Base-by-base conservation (phyloP, 495 filamentous ascomycete genomes). In the Alectoria sarmentosa region DNA sequence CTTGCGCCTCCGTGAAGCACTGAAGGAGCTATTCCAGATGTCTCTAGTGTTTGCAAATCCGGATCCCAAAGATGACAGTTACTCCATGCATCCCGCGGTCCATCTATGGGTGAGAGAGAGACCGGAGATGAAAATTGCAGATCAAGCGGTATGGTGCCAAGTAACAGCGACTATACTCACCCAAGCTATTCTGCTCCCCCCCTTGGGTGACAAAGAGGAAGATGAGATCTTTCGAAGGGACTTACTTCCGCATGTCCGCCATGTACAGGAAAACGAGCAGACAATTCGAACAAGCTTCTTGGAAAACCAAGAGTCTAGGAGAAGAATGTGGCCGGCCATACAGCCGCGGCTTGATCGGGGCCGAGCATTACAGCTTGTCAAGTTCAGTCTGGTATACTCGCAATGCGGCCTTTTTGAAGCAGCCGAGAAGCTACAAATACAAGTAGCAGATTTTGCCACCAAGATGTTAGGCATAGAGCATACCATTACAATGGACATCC, bases 71-170 rank as follows among this genome's bases (percentile, higher is more conserved):
- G 59, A 61, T 70, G 69, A 75, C 41, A 72, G 69, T 48, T 78
- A 77, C 56, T 76, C 69, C 14, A 77, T 80, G 71, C 77, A 79
- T 69, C 74, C 74, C 28, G 52, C 76, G 10, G 71, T 78, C 4
- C 76, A 80, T 48, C 65, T 52, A n/a, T 80, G 76, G 76, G 75
- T 69, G 1, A 66, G 76, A 39, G 69, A 78, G 42, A 61, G 76
- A 55, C 71, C 75, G 11, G 57, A 68, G 26, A 75, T 76, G 71
- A 67, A 60, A 11, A 61, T 66, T 3, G 36, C 64, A 28, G 70
- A 79, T 56, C 73, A 76, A 65, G 77, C 76, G 13, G 26, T 80
- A 1, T 76, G 75, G 76, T 73, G 67, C 58, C 69, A 78, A 60
- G 71, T 70, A 26, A 66, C 76, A 56, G 67, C 65, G 10, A 72